Percentiles rank a stretch among this genome's conserved stretches.
phyloP scores from a whole-genome alignment of 2,329 filamentous ascomycete genomes.

The Exophiala phaeomuriformis region DNA sequence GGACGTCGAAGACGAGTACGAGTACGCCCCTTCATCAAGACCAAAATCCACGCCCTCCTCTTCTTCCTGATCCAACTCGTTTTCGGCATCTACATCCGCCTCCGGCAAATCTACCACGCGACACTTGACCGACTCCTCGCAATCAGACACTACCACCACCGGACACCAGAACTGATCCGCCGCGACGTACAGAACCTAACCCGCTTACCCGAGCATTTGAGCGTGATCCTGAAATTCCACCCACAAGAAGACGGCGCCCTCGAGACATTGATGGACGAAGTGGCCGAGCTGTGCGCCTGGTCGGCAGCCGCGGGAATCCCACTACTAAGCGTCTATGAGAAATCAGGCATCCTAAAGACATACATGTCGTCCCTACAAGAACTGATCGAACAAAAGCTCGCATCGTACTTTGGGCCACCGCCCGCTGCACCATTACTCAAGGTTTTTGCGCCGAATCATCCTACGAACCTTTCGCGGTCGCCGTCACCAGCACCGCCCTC shows the following conservation, averaged over 20 bases:
- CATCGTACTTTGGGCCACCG: conserved; percentile 73
- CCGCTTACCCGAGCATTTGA: conserved; percentile 75
- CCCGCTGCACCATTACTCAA: conserved; percentile 61
- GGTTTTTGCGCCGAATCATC: conserved; percentile 62
- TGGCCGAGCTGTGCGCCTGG: conserved; percentile 88
- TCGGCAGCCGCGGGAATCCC: conserved; percentile 83
- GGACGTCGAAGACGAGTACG: conserved; percentile 28
- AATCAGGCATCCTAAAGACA: conserved; percentile 76
- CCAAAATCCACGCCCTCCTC: conserved; percentile 38
- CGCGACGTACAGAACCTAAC: conserved; percentile 71
- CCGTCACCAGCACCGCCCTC: conserved; percentile 13
- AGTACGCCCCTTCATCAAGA: conserved; percentile 40
- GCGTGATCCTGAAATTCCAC: conserved; percentile 72
- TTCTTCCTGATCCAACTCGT: conserved; percentile 56
- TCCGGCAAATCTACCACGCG: conserved; percentile 71
- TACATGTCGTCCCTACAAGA: conserved; percentile 80
- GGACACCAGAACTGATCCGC: conserved; percentile 84
- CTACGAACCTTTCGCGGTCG: conserved; percentile 11
- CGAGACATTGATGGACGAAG: conserved; percentile 79
- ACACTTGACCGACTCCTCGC: conserved; percentile 70
- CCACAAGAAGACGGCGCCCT: conserved; percentile 65
- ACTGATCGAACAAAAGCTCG: conserved; percentile 69
- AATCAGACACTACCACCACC: conserved; percentile 89
- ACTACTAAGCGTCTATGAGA: conserved; percentile 83
- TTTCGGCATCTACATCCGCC: conserved; percentile 81